phyloP scores from a whole-genome alignment of 2,329 filamentous ascomycete species.

The Thelonectria discophora region DNA sequence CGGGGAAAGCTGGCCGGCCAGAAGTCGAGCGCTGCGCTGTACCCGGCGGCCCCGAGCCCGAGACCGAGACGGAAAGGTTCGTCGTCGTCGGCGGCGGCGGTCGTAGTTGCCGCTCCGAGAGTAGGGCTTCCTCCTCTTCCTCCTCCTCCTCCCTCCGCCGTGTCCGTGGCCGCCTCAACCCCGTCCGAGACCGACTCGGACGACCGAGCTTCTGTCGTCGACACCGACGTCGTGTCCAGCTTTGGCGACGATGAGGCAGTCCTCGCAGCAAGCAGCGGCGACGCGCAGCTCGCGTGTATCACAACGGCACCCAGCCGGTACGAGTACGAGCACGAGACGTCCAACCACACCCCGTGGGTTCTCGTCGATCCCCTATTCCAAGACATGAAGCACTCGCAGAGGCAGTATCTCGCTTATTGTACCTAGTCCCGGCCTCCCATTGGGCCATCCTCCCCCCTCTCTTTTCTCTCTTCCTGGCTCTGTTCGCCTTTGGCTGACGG shows the following conservation, averaged over 20 bases:
- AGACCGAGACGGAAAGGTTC: conserved; percentile 17
- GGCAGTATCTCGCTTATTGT: conserved; percentile 55
- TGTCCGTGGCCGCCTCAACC: conserved; percentile 16
- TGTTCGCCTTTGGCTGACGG: conserved; percentile 25
- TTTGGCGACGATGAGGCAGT: conserved; percentile 26
- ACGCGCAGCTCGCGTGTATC: conserved; percentile 43
- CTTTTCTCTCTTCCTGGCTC: background rate
- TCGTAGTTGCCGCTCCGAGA: background rate
- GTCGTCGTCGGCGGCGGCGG: background rate
- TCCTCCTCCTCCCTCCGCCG: no score
- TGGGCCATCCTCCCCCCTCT: no score
- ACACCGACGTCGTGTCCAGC: conserved; percentile 9
- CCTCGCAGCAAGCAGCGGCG: conserved; percentile 28
- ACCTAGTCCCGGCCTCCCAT: conserved; percentile 31
- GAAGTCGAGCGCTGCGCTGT: conserved; percentile 48
- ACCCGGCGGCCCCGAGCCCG: conserved; percentile 29
- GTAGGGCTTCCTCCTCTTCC: no score
- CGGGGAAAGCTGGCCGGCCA: conserved; percentile 54
- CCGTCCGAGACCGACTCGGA: conserved; percentile 27
- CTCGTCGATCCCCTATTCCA: conserved; percentile 58
- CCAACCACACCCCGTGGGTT: conserved; percentile 46
- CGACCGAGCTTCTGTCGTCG: conserved; percentile 14
- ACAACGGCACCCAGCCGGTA: conserved; percentile 26
- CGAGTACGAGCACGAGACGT: conserved; percentile 16
- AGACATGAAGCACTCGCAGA: conserved; percentile 60